Evolutionary conservation across 164 flowering plant species (phyloP).

Genomic region (Vitis riparia): DNA sequence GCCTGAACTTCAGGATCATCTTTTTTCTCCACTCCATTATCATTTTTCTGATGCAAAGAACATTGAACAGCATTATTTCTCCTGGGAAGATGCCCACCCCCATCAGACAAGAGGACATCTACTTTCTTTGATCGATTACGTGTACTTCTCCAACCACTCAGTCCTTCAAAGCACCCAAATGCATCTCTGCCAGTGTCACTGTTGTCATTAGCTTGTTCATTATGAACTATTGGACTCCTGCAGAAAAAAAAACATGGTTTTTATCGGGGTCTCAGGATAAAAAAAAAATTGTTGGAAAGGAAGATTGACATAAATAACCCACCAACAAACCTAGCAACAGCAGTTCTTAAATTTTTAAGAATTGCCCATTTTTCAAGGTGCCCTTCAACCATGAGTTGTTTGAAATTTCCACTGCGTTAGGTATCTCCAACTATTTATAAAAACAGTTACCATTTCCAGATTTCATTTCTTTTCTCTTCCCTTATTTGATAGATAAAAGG

Average conservation of each 20-base stretch:
- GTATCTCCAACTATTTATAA: not conserved
- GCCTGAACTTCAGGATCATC: constrained; percentile 15
- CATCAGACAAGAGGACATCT: constrained; percentile 20
- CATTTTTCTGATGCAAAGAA: constrained; percentile 9
- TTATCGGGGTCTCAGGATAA: not conserved
- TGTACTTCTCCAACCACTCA: constrained; percentile 61
- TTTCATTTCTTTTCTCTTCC: no score
- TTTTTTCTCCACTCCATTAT: constrained; percentile 11
- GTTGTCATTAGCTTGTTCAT: constrained; percentile 24
- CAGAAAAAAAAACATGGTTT: constrained; percentile 8
- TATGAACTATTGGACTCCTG: constrained; percentile 26
- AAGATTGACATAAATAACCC: not conserved
- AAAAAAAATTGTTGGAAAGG: not conserved
- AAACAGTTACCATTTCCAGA: not conserved
- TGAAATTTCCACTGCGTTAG: not conserved
- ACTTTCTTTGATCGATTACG: constrained; percentile 30
- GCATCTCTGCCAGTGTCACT: constrained; percentile 10
- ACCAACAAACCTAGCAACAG: not conserved
- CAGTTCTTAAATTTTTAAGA: not conserved
- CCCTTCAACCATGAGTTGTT: not conserved
- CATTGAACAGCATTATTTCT: constrained; percentile 14
- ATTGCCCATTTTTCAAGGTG: not conserved
- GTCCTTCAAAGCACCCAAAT: constrained; percentile 27
- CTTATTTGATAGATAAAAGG: no score
- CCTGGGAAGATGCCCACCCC: constrained; percentile 10